Base-by-base conservation (phyloP, 306 rosid species). In the Alnus rubra region DNA sequence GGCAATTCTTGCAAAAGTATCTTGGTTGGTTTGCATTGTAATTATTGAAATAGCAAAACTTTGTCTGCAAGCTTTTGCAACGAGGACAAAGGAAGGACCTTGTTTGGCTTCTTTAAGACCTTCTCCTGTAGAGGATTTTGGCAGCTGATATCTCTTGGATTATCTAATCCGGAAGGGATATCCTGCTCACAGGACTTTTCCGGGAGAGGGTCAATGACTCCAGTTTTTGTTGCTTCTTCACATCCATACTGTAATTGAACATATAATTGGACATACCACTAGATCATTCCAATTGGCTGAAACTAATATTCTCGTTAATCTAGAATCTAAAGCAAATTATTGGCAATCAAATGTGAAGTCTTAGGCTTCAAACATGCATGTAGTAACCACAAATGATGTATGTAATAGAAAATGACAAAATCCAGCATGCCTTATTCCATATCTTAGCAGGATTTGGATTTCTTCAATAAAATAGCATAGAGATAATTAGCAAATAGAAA, bases 31-130 rank as follows among this genome's bases (percentile, higher is more conserved):
- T 88, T 30, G 88, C 94, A 76, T 86, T 88, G 70, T 88, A 90
- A 75, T 90, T 90, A 63, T 90, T 90, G 84, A 90, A 90, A 74
- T 88, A 89, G 84, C 93, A 89, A 78, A 89, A 89, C 82, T 89
- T 89, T 45, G 91, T 89, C 76, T 85, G 89, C 74, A 69, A 71
- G 82, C 94, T 90, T 75, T 90, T 75, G 82, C 91, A 88, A 9
- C 89, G 91, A 73, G 97, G 91, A 74, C 92, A n/a, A 89, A 8
- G 87, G 88, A 37, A 89, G 87, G 76, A 92, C 74, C 84, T 86
- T 80, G 82, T 87, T 84, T 44, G 90, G 90, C 86, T 81, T 90
- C 79, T 75, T 83, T 28, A 86, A 71, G 77, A 39, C 73, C 76
- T 84, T 92, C 73, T 78, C 89, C 76, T 82, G 83, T 37, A 28